Evolutionary conservation across 2,329 filamentous ascomycete genomes (phyloP).

Genomic region (Aureobasidium sp.): DNA sequence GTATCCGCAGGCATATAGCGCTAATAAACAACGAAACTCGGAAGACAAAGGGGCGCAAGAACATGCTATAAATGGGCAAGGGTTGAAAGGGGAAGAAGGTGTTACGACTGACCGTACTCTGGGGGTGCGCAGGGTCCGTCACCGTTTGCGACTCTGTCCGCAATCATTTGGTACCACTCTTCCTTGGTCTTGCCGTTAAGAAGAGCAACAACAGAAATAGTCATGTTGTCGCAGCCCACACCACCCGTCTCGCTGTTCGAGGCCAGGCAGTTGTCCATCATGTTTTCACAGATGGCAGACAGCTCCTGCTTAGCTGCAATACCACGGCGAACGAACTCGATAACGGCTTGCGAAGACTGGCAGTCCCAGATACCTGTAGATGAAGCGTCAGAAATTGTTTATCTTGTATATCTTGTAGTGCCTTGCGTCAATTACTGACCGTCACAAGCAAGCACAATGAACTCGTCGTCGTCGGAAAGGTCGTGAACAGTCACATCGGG

Average conservation of each 20-base stretch:
- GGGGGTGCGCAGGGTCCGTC: constrained; percentile 97
- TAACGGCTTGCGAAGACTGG: constrained; percentile 92
- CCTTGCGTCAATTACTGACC: constrained; percentile 46
- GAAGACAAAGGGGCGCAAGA: not conserved
- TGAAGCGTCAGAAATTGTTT: constrained; percentile 14
- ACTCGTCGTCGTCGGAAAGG: constrained; percentile 87
- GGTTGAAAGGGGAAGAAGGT: constrained; percentile 16
- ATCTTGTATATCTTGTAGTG: not conserved
- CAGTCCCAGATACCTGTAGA: constrained; percentile 93
- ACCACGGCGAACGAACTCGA: constrained; percentile 93
- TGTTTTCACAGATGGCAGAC: constrained; percentile 95
- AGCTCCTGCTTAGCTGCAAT: constrained; percentile 95
- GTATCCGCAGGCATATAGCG: constrained; percentile 11
- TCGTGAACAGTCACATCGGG: constrained; percentile 92
- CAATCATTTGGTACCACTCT: constrained; percentile 96
- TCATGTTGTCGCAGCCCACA: constrained; percentile 99
- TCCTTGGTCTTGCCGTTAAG: constrained; percentile 89
- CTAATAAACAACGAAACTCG: constrained; percentile 8
- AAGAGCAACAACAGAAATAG: constrained; percentile 84
- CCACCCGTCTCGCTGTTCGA: constrained; percentile 97
- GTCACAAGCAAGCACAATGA: constrained; percentile 85
- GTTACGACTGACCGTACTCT: constrained; percentile 85
- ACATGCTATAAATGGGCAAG: not conserved
- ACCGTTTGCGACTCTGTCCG: constrained; percentile 86
- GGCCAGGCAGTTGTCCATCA: constrained; percentile 99